These are phyloP conservation scores for Penicillium antarcticum DNA, from an alignment of 495 filamentous ascomycete genomes.

Conservation along the genomic window DNA sequence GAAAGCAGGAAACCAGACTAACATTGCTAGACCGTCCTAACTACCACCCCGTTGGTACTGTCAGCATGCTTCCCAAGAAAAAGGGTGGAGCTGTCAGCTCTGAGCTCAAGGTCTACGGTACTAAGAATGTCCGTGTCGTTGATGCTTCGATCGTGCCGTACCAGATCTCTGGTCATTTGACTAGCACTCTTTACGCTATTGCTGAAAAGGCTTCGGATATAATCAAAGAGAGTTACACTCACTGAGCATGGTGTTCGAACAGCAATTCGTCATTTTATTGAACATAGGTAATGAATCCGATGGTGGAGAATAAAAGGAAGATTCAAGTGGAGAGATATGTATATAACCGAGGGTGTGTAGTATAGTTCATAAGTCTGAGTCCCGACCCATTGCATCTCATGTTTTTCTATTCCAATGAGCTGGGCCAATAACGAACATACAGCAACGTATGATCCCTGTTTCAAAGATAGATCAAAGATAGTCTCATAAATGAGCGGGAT, in stretches of 20 bases:
- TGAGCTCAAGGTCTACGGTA: constrained; percentile 46
- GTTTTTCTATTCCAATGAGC: too few species aligned
- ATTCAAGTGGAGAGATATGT: too few species aligned
- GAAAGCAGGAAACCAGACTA: not conserved
- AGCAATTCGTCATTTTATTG: too few species aligned
- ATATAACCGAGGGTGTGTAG: too few species aligned
- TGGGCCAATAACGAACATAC: too few species aligned
- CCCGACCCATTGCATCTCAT: too few species aligned
- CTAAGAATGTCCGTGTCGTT: constrained; percentile 44
- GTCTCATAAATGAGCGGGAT: not conserved
- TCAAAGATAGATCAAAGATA: not conserved
- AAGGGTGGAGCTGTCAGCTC: constrained; percentile 48
- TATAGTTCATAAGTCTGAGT: too few species aligned
- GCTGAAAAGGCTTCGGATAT: constrained; percentile 52
- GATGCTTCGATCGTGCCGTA: constrained; percentile 57
- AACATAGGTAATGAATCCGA: too few species aligned
- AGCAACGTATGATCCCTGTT: not conserved
- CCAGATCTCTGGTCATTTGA: constrained; percentile 49
- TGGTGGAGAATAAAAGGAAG: too few species aligned
- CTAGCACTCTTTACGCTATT: constrained; percentile 54
- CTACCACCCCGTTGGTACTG: not conserved
- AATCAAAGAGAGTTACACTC: constrained; percentile 26
- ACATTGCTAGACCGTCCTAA: not conserved
- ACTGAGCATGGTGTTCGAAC: not conserved
- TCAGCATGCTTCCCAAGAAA: constrained; percentile 37